A percentile compares a stretch with the other conserved stretches of the same genome.
These are phyloP conservation scores for Mucor ambiguus DNA, from an alignment of 371 early-diverging fungal species.

Conservation along the genomic window DNA sequence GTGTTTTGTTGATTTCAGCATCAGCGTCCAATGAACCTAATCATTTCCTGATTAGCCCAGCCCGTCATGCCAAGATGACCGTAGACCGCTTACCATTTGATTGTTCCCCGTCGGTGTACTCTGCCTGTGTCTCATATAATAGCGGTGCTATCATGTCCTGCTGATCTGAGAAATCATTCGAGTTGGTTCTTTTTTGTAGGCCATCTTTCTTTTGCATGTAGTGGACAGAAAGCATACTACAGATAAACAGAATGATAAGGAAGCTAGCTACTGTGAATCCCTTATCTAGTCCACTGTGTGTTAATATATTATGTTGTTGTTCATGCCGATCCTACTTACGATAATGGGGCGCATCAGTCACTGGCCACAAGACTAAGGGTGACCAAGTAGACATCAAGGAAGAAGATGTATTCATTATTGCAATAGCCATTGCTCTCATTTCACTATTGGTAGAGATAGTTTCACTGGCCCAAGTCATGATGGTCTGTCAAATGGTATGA, in stretches of 20 bases:
- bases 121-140: constrained; percentile 9
- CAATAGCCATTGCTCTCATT: constrained; percentile 49
- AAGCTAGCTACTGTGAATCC: constrained; percentile 30
- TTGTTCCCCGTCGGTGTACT: not conserved
- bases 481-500: constrained; percentile 25
- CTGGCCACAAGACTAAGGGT: constrained; percentile 53
- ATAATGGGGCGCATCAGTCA: constrained; percentile 49
- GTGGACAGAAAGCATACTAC: constrained; percentile 17
- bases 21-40: not conserved
- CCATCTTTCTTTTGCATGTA: constrained; percentile 18
- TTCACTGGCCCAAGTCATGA: constrained; percentile 59
- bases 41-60: not conserved
- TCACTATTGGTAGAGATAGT: constrained; percentile 38
- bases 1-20: not conserved
- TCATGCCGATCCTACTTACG: constrained; percentile 21
- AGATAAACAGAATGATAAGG: constrained; percentile 23
- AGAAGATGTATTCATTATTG: constrained; percentile 48
- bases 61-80: not conserved
- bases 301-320: too few species aligned
- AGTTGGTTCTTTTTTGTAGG: constrained; percentile 4
- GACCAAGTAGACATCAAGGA: constrained; percentile 43
- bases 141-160: constrained; percentile 16
- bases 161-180: constrained; percentile 5
- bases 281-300: constrained; percentile 18
- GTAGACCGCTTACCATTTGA: not conserved